Percentiles rank a stretch among this genome's conserved stretches.
Evolutionary conservation across 2,329 filamentous ascomycete species (phyloP).

Genomic region (Diaporthe helianthi): DNA sequence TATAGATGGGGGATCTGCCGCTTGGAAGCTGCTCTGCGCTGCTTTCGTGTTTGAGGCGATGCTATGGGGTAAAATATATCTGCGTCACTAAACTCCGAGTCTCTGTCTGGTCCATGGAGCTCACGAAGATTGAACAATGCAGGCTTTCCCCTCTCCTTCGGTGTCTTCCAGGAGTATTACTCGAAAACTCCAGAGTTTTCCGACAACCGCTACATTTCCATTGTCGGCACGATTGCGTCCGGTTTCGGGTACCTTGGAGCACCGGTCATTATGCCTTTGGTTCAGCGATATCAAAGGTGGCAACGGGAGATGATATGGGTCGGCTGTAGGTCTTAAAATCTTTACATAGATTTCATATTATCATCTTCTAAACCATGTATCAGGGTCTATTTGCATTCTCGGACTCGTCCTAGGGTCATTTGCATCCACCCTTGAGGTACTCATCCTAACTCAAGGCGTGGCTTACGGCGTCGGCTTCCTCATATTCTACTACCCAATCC

Average conservation of each 20-base stretch:
- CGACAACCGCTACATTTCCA: conserved; percentile 37
- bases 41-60: conserved; percentile 39
- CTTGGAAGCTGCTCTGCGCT: conserved; percentile 38
- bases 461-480: conserved; percentile 46
- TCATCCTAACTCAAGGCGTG: conserved; percentile 41
- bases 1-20: conserved; percentile 39
- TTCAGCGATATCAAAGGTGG: conserved; percentile 37
- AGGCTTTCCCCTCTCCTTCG: conserved; percentile 41
- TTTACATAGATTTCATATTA: no score
- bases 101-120: neutral
- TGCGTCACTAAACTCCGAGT: no score
- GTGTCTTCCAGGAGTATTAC: conserved; percentile 43
- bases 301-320: conserved; percentile 33
- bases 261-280: conserved; percentile 38
- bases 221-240: conserved; percentile 40
- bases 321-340: conserved; percentile 16
- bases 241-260: conserved; percentile 41
- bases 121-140: neutral
- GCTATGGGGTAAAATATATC: conserved; percentile 38
- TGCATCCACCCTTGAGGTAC: conserved; percentile 34
- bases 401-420: conserved; percentile 40
- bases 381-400: conserved; percentile 25
- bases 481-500: conserved; percentile 49
- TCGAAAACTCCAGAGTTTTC: conserved; percentile 39
- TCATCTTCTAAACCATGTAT: neutral